phyloP scores from a whole-genome alignment of 176 grass and related monocot genomes.

The Poa pratensis region DNA sequence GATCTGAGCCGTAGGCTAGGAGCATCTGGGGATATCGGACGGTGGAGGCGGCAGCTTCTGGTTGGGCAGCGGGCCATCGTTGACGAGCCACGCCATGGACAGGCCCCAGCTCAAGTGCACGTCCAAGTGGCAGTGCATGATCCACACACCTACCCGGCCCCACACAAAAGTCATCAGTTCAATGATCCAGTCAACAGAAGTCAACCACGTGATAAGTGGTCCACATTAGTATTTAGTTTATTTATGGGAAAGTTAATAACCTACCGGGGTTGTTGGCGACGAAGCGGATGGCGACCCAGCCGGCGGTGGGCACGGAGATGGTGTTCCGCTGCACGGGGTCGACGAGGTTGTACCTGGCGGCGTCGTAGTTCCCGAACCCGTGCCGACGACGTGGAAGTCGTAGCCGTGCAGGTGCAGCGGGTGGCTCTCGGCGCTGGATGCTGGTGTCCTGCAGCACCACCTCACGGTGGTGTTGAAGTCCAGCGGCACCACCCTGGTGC shows the following conservation, averaged over 20 bases:
- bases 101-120: constrained; percentile 83
- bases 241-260: not conserved
- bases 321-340: constrained; percentile 82
- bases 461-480: constrained; percentile 74
- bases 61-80: constrained; percentile 60
- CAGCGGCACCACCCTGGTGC: constrained; percentile 65
- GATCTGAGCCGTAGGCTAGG: not conserved
- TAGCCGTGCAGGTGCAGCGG: constrained; percentile 80
- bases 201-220: not conserved
- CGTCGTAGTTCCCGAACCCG: constrained; percentile 69
- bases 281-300: constrained; percentile 83
- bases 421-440: constrained; percentile 74
- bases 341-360: constrained; percentile 56
- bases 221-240: not conserved
- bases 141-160: constrained; percentile 58
- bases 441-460: constrained; percentile 80
- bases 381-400: constrained; percentile 72
- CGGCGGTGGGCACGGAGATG: constrained; percentile 68
- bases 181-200: not conserved
- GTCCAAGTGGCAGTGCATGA: constrained; percentile 96
- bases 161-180: not conserved
- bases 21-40: constrained; percentile 73
- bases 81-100: constrained; percentile 86
- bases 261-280: constrained; percentile 73
- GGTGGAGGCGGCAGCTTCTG: constrained; percentile 85